Evolutionary conservation across 495 filamentous ascomycete species (phyloP).

Genomic region (Tuber borchii): DNA sequence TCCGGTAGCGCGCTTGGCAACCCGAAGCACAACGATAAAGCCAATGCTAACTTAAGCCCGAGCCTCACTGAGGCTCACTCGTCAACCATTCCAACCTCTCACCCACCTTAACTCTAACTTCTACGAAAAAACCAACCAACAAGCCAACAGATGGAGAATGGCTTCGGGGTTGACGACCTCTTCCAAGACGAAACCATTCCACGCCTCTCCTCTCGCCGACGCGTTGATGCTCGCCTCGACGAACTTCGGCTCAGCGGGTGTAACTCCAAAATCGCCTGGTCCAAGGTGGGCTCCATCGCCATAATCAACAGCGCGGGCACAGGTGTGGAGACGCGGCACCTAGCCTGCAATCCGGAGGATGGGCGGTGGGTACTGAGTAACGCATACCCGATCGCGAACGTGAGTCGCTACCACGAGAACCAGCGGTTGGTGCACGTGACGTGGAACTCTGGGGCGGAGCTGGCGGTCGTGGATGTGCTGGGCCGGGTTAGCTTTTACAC

Average conservation of each 20-base stretch:
- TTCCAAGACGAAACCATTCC: constrained; percentile 36
- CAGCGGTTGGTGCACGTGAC: constrained; percentile 40
- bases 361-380: constrained; percentile 74
- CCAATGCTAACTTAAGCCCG: not conserved
- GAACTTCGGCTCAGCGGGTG: constrained; percentile 73
- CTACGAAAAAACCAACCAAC: not conserved
- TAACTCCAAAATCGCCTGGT: constrained; percentile 83
- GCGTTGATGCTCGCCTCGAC: constrained; percentile 54
- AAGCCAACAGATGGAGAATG: constrained; percentile 23
- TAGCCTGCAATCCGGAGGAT: constrained; percentile 62
- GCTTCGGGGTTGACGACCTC: constrained; percentile 37
- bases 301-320: constrained; percentile 66
- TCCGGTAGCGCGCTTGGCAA: not conserved
- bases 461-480: constrained; percentile 40
- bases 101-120: not conserved
- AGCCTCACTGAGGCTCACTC: not conserved
- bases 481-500: constrained; percentile 40
- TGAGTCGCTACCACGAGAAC: constrained; percentile 37
- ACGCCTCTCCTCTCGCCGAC: constrained; percentile 21
- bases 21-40: not conserved
- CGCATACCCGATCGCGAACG: constrained; percentile 39
- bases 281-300: constrained; percentile 78
- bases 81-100: not conserved
- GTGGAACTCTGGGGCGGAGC: constrained; percentile 40
- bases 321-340: constrained; percentile 61